Evolutionary conservation across 805 yeast species (phyloP).

Genomic region (Candida sonorensis): DNA sequence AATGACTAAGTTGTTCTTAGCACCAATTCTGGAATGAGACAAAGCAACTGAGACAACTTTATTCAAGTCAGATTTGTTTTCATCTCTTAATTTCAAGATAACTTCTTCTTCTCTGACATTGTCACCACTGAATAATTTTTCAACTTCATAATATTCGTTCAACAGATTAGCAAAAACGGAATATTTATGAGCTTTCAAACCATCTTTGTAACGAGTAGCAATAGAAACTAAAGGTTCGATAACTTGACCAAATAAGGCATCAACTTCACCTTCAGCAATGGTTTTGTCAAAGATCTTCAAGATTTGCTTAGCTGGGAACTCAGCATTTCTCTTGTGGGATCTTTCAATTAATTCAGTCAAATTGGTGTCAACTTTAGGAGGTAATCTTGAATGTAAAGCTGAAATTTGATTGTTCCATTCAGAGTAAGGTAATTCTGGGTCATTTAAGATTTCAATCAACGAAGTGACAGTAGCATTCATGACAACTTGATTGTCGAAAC

Average conservation of each 20-base stretch:
- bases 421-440: constrained; percentile 82
- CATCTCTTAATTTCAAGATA: constrained; percentile 80
- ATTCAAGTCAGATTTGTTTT: constrained; percentile 66
- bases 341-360: constrained; percentile 63
- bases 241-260: constrained; percentile 45
- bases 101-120: constrained; percentile 84
- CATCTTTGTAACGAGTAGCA: constrained; percentile 63
- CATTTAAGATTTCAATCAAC: constrained; percentile 65
- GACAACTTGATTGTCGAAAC: constrained; percentile 93
- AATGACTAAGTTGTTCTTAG: constrained; percentile 82
- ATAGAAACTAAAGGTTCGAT: constrained; percentile 70
- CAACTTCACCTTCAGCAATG: constrained; percentile 39
- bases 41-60: constrained; percentile 68
- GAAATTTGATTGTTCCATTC: constrained; percentile 85
- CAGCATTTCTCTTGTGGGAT: constrained; percentile 56
- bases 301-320: constrained; percentile 90
- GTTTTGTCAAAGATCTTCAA: constrained; percentile 64
- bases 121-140: constrained; percentile 68
- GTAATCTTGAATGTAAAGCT: constrained; percentile 88
- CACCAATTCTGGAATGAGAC: constrained; percentile 89
- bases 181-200: constrained; percentile 81
- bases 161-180: constrained; percentile 63
- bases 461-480: constrained; percentile 77
- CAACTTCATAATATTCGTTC: constrained; percentile 69
- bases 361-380: constrained; percentile 64